Evolutionary conservation across 2,329 filamentous ascomycete genomes (phyloP).

Genomic region (Fusarium lyarnte): DNA sequence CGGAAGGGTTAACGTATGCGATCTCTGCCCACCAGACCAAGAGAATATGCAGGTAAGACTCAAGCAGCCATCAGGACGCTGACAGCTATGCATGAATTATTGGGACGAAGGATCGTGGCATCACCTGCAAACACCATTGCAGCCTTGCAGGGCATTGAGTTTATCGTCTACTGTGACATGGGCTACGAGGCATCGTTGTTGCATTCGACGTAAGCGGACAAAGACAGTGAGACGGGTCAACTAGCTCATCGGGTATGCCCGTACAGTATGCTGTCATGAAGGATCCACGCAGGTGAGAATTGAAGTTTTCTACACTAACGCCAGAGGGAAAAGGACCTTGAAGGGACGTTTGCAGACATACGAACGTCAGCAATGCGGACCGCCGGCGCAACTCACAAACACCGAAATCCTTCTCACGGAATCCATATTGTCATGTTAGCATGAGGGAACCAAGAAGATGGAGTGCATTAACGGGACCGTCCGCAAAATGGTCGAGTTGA

Average conservation of each 20-base stretch:
- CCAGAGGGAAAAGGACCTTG: background rate
- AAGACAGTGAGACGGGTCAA: background rate
- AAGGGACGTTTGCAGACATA: conserved; percentile 2
- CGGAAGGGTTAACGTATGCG: background rate
- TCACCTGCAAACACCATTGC: conserved; percentile 1
- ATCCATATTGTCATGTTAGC: background rate
- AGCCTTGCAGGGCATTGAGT: conserved; percentile 23
- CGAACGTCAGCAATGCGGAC: conserved; percentile 15
- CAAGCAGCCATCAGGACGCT: background rate
- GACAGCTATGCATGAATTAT: conserved; percentile 11
- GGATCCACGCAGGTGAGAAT: conserved; percentile 1
- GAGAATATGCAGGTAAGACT: conserved; percentile 15
- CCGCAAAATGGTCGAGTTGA: background rate
- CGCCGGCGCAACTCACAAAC: conserved; percentile 1
- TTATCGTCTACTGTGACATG: conserved; percentile 10
- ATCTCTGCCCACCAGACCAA: conserved; percentile 2
- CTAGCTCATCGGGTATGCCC: conserved; percentile 15
- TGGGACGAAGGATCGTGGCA: conserved; percentile 12
- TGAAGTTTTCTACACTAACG: background rate
- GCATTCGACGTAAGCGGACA: conserved; percentile 15
- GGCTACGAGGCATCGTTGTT: background rate
- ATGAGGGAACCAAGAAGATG: conserved; percentile 25
- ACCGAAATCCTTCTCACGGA: background rate
- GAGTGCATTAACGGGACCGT: conserved; percentile 1
- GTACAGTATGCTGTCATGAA: conserved; percentile 20